A percentile compares a stretch with the other conserved stretches of the same genome.
Conservation (phyloP, 495 filamentous ascomycete species). For the Neurospora sp. region DNA sequence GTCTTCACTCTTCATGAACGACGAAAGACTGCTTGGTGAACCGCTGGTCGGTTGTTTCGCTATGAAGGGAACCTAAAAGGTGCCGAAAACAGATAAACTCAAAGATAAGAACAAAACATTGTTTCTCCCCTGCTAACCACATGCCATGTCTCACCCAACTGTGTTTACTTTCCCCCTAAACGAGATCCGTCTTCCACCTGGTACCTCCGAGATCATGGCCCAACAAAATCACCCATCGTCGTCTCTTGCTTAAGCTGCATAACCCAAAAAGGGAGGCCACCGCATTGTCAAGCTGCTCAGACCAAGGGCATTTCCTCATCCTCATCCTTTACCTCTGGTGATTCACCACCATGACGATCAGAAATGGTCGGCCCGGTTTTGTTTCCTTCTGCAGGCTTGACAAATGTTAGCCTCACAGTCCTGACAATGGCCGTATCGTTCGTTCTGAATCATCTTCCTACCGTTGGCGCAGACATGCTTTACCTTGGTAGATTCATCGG, state of each 20-base stretch:
- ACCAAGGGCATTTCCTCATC: neutral
- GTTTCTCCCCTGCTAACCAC: neutral
- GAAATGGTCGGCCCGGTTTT: neutral
- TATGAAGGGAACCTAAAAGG: too few relatives aligned
- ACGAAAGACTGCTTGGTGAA: neutral
- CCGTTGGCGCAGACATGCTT: neutral
- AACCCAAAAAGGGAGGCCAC: neutral
- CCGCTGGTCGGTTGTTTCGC: neutral
- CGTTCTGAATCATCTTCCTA: neutral
- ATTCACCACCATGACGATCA: neutral
- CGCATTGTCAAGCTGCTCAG: neutral
- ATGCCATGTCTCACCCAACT: neutral
- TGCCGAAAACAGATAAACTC: neutral
- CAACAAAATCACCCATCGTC: neutral
- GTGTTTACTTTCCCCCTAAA: neutral
- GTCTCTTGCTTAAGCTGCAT: neutral
- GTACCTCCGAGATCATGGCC: neutral
- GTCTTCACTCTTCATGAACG: neutral
- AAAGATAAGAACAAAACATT: neutral
- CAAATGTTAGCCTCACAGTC: neutral
- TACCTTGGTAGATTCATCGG: neutral
- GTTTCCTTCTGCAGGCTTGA: neutral
- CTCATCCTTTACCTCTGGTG: neutral
- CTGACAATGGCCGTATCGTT: neutral
- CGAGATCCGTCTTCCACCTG: neutral